A percentile compares a stretch with the other conserved stretches of the same genome.
phyloP scores from a whole-genome alignment of 495 filamentous ascomycete genomes.

The Sporormia fimetaria region DNA sequence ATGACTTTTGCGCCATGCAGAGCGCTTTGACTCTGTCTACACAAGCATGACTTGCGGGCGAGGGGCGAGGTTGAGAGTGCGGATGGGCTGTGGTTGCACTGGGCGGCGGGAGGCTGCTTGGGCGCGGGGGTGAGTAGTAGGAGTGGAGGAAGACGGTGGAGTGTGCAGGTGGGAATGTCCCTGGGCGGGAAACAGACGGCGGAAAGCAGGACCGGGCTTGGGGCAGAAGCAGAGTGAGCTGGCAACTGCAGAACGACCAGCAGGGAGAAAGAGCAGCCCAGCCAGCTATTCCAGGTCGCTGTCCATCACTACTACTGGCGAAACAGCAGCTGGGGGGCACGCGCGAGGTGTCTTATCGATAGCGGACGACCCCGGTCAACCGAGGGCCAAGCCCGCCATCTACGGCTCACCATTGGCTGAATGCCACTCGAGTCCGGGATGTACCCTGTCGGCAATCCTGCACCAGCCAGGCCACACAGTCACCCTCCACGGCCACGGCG shows the following conservation, averaged over 20 bases:
- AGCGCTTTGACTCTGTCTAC: no score
- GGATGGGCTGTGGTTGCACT: conserved; percentile 1
- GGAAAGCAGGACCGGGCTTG: background rate
- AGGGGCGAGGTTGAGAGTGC: background rate
- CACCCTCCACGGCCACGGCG: background rate
- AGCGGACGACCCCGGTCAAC: background rate
- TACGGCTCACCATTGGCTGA: no score
- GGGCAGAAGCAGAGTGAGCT: background rate
- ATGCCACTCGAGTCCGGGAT: conserved; percentile 23
- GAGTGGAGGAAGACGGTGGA: background rate
- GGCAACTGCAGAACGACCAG: background rate
- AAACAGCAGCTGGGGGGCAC: background rate
- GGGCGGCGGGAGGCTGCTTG: background rate
- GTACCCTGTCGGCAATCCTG: conserved; percentile 11
- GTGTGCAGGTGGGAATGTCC: background rate
- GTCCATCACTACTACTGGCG: no score
- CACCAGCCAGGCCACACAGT: conserved; percentile 10
- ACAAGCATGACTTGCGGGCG: background rate
- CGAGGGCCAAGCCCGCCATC: no score
- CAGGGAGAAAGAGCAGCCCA: background rate
- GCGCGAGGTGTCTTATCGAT: conserved; percentile 1
- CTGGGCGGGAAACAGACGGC: background rate
- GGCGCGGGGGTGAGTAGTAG: background rate
- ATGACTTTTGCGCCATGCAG: no score
- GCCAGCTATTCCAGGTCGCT: no score